These are phyloP conservation scores for Volvox carteri DNA, from an alignment of 163 green algal genomes.

Conservation along the genomic window DNA sequence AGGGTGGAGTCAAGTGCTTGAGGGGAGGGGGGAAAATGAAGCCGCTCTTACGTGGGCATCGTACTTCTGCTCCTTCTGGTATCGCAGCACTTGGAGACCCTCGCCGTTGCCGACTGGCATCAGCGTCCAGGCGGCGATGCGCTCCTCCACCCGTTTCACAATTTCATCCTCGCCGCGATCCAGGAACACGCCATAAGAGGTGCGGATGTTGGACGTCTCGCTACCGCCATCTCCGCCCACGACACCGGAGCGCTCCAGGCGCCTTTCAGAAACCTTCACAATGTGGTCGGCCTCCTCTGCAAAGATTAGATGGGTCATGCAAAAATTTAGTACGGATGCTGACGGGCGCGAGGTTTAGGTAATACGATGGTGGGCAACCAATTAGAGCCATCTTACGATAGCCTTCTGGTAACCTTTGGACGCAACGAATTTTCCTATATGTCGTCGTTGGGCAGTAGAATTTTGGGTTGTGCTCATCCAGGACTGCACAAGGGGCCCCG, in stretches of 20 bases:
- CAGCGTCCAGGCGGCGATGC: slow-evolving; percentile 78
- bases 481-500: background rate
- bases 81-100: slow-evolving; percentile 79
- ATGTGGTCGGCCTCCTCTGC: slow-evolving; percentile 78
- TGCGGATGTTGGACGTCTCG: slow-evolving; percentile 73
- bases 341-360: no score
- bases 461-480: no score
- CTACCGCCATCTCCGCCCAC: slow-evolving; percentile 58
- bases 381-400: no score
- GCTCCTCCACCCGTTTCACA: slow-evolving; percentile 73
- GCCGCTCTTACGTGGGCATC: slow-evolving; percentile 70
- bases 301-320: background rate
- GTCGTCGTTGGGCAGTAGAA: no score
- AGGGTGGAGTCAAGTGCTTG: no score
- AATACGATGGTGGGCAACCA: no score
- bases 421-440: no score
- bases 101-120: slow-evolving; percentile 79
- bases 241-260: slow-evolving; percentile 72
- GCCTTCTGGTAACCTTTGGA: no score
- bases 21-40: background rate
- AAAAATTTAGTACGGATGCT: no score
- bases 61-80: slow-evolving; percentile 75
- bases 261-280: slow-evolving; percentile 57
- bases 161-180: slow-evolving; percentile 68
- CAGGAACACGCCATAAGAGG: slow-evolving; percentile 79